Evolutionary conservation across 169 alveolate genomes (phyloP), one percentile per base, ranked within the genome.

Genomic region (Eimeria sp.): DNA sequence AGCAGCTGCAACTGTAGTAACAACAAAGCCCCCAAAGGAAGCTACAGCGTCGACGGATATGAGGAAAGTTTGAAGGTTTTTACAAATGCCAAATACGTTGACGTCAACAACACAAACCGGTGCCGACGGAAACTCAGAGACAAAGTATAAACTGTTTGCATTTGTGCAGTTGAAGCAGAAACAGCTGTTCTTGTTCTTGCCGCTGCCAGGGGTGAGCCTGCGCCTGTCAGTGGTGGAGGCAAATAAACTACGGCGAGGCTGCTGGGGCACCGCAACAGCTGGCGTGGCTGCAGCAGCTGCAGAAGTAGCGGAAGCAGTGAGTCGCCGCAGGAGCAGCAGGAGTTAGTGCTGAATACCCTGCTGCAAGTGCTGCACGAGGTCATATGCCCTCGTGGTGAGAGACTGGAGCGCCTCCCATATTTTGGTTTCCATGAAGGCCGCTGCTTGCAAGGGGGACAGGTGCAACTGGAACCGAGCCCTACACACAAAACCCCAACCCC

Each of bases 341-440:
- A 43, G 22, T 40, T 49, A 93, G 88, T 93, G 88, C 16, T 80
- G 87, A 49, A 98, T 98, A n/a, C 99, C 99, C 89, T 98, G 98
- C 89, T 98, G 99, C 93, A 97, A 88, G 73, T 95, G 97, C 89
- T 98, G 99, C 54, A 98, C 98, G 25, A 97, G 84, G 94, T 98
- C 99, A 96, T 98, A 98, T 27, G 97, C 96, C 96, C 94, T 96
- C 18, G 99, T 98, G 63, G 98, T 98, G 84, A 96, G 95, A 80
- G 97, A 97, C 87, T 97, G 96, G 34, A 96, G 96, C n/a, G 99
- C 98, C 73, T 87, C 93, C 94, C 92, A 96, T 34, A 97, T 97
- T 76, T 96, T 97, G 22, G 97, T 84, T 78, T 96, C 87, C 96
- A 98, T 97, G 90, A 91, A 97, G 34, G 94, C 95, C 10, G 98